Percentiles rank a stretch among this genome's conserved stretches.
These are phyloP conservation scores for Lithospermum erythrorhizon DNA, from an alignment of 257 asterid species.

Conservation along the genomic window DNA sequence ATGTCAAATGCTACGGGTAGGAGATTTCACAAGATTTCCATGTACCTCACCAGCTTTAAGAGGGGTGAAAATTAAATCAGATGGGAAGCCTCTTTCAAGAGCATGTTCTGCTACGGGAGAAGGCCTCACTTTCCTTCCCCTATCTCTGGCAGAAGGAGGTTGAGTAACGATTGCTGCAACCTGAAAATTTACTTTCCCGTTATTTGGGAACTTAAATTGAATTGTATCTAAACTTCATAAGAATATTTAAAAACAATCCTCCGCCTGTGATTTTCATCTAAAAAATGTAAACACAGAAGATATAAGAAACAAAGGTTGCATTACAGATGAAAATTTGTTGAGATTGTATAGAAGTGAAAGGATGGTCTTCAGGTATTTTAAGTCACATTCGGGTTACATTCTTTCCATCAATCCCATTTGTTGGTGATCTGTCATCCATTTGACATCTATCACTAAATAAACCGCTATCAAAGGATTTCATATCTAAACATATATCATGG, in stretches of 20 bases:
- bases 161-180: slow-evolving; percentile 88
- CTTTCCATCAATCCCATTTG: neutral
- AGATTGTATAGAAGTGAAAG: neutral
- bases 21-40: neutral
- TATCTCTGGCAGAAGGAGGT: slow-evolving; percentile 81
- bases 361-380: neutral
- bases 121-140: slow-evolving; percentile 87
- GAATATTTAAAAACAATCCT: neutral
- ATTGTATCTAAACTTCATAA: neutral
- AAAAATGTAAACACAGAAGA: neutral
- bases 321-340: neutral
- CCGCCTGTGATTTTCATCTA: neutral
- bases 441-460: neutral
- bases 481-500: too few species aligned
- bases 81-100: slow-evolving; percentile 59
- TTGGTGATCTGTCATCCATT: neutral
- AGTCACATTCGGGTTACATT: neutral
- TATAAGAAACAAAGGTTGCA: too few species aligned
- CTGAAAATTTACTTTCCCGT: slow-evolving; percentile 20
- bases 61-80: slow-evolving; percentile 73
- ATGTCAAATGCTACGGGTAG: neutral
- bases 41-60: slow-evolving; percentile 76
- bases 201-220: neutral
- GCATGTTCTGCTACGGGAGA: slow-evolving; percentile 92
- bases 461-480: neutral